A percentile compares a stretch with the other conserved stretches of the same genome.
phyloP scores from a whole-genome alignment of 208 protist species.

The Trypanosoma scelopori region DNA sequence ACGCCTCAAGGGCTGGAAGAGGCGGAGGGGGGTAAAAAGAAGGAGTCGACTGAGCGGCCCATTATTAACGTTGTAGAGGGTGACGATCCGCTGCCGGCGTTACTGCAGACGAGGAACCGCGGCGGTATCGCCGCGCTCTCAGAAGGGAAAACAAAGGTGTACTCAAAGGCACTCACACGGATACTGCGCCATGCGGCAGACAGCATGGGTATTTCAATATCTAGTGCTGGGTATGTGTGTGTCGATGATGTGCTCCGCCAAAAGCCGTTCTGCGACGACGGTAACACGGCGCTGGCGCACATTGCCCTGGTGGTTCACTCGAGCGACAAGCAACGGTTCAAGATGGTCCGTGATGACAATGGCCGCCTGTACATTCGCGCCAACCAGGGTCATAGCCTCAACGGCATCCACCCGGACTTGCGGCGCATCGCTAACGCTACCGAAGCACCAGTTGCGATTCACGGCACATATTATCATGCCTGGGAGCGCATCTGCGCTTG shows the following conservation, averaged over 20 bases:
- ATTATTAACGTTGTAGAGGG: constrained; percentile 13
- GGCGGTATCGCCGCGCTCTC: background rate
- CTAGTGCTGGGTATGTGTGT: constrained; percentile 57
- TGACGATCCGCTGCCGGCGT: constrained; percentile 15
- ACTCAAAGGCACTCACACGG: constrained; percentile 60
- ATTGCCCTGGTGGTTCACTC: constrained; percentile 47
- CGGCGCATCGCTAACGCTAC: constrained; percentile 34
- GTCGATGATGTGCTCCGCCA: constrained; percentile 44
- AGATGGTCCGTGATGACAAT: constrained; percentile 43
- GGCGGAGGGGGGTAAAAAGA: background rate
- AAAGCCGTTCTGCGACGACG: constrained; percentile 29
- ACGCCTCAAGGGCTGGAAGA: background rate
- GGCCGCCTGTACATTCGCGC: constrained; percentile 69
- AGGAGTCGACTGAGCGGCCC: background rate
- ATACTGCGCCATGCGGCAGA: constrained; percentile 79
- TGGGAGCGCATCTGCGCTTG: constrained; percentile 57
- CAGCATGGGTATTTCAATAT: constrained; percentile 48
- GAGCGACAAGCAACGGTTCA: constrained; percentile 82
- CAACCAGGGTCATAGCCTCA: constrained; percentile 82
- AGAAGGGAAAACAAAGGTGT: constrained; percentile 12
- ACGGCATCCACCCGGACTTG: constrained; percentile 57
- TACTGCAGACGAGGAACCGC: background rate
- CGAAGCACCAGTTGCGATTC: constrained; percentile 52
- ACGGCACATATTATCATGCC: constrained; percentile 77
- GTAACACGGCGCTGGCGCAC: constrained; percentile 28